Base-by-base conservation (phyloP, 306 rosid species). In the Prosopis cineraria region DNA sequence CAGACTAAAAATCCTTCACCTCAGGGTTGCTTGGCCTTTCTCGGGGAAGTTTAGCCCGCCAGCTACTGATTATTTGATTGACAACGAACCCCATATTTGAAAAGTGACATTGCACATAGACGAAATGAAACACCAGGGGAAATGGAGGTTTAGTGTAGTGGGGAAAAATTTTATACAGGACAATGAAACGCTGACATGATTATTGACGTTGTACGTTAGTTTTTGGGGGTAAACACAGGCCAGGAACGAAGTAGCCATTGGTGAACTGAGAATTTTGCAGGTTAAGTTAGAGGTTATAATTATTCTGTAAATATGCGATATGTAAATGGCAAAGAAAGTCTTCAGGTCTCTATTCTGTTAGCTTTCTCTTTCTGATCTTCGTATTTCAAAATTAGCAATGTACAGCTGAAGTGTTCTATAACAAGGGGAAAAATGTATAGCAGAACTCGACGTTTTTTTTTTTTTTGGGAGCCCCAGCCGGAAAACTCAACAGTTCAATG, bases 221-320 rank as follows among this genome's bases (percentile, higher is more conserved):
- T 40, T 34, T 67, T 66, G 47, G 75, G 40, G 27, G 48, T 60
- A 68, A 76, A 56, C 48, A 76, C 73, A 70, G 78, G 10, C 13
- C 12, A 22, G 68, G 68, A 81, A 62, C 79, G 71, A 72, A 75
- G 73, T 60, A 47, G 44, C 77, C 73, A 45, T 75, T 6, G 76
- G 88, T 68, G 73, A 67, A 74, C 67, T 75, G 78, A 76, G 90
- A 91, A 81, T 94, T 94, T 90, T 94, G 96, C 86, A 90, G 89
- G 63, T 65, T 62, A 74, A 79, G 68, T 79, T 77, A 79, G 85
- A 84, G 88, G 94, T 84, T 59, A 72, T 24, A 6, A 52, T 86
- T 80, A 53, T 82, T 84, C 40, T 93, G 98, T 93, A 90, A 74
- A 91, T 93, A 93, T 85, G 96, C 91, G 92, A 87, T 65, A 36